Percentiles rank a stretch among this genome's conserved stretches.
Evolutionary conservation across 140 eudicot genomes (phyloP).

Genomic region (Anethum foeniculum): DNA sequence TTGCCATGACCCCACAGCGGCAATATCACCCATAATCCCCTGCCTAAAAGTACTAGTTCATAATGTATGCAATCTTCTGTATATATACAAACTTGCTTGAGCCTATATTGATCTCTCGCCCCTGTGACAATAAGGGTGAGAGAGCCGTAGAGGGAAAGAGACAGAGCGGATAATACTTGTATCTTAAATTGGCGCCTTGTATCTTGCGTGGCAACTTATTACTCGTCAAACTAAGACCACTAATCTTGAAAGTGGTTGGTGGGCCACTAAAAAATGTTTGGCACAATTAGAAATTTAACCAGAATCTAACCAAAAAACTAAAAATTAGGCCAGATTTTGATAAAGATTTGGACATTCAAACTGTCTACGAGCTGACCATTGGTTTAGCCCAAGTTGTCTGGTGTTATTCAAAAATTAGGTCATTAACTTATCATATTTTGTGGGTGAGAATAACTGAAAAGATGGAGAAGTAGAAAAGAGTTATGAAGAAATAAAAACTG

Average conservation of each 20-base stretch:
- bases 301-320: not conserved
- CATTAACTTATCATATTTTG: not conserved
- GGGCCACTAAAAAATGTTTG: not conserved
- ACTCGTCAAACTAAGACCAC: not conserved
- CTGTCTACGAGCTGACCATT: not conserved
- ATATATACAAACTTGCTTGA: not conserved
- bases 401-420: not conserved
- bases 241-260: not conserved
- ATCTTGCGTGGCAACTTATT: conserved; percentile 1
- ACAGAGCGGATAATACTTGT: not conserved
- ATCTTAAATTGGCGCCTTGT: not conserved
- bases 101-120: not conserved
- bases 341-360: not conserved
- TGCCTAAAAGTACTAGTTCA: not conserved
- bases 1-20: not conserved
- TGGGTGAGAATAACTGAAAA: not conserved
- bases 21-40: conserved; percentile 8
- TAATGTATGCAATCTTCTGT: not conserved
- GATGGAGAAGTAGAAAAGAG: not conserved
- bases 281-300: not conserved
- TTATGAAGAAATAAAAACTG: not conserved
- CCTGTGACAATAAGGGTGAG: not conserved
- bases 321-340: not conserved
- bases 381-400: not conserved
- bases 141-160: not conserved